These are phyloP conservation scores for Coccomyxa sp. DNA, from an alignment of 139 green algal genomes.

Conservation along the genomic window DNA sequence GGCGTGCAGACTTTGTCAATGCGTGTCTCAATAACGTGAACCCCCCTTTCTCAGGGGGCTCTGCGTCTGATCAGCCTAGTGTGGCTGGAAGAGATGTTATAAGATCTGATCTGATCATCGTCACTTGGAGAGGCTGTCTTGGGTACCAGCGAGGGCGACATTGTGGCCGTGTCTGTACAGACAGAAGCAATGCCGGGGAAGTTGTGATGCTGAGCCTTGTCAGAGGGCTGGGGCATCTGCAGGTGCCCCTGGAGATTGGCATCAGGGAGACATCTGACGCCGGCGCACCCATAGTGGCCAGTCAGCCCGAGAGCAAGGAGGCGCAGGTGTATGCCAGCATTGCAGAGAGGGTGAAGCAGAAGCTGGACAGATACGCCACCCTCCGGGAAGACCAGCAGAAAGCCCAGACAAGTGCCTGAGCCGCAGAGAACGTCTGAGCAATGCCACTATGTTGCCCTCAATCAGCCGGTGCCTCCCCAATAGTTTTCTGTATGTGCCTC, in stretches of 20 bases:
- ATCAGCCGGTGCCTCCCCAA: too few species aligned
- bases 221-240: not conserved
- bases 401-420: too few species aligned
- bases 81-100: not conserved
- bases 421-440: too few species aligned
- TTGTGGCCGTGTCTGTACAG: not conserved
- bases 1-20: not conserved
- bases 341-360: constrained; percentile 36
- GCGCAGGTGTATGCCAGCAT: constrained; percentile 41
- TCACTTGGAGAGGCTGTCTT: not conserved
- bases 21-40: too few species aligned
- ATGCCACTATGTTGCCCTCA: too few species aligned
- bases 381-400: too few species aligned
- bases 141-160: not conserved
- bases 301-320: constrained; percentile 27
- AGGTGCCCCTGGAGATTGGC: constrained; percentile 62
- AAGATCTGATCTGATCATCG: not conserved
- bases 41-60: too few species aligned
- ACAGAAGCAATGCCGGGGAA: not conserved
- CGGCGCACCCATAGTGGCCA: constrained; percentile 59
- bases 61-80: too few species aligned
- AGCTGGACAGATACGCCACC: too few species aligned
- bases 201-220: not conserved
- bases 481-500: too few species aligned
- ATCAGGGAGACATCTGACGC: constrained; percentile 54